A percentile compares a stretch with the other conserved stretches of the same genome.
Evolutionary conservation across 192 early-diverging fungal genomes (phyloP).

Genomic region (Entomortierella parvispora): DNA sequence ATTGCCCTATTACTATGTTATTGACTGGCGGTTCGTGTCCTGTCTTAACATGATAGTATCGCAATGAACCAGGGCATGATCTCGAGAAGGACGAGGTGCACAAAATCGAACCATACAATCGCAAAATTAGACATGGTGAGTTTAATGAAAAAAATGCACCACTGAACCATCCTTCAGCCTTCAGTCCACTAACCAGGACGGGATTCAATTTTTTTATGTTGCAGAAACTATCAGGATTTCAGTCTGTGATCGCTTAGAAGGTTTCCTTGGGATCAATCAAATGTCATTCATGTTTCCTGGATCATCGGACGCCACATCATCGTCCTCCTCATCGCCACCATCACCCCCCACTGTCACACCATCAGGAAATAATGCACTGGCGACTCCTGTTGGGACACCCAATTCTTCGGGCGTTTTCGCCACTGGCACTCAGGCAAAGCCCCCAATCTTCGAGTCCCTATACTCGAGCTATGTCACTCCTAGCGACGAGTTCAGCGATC

Average conservation of each 20-base stretch:
- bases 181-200: background rate
- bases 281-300: constrained; percentile 4
- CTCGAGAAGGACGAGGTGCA: constrained; percentile 42
- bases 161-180: background rate
- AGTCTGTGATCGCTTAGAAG: constrained; percentile 67
- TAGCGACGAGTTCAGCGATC: constrained; percentile 60
- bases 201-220: background rate
- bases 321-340: constrained; percentile 25
- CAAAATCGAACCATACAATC: constrained; percentile 65
- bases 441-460: constrained; percentile 50
- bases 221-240: constrained; percentile 69
- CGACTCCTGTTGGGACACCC: constrained; percentile 29
- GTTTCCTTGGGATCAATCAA: constrained; percentile 52
- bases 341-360: constrained; percentile 16
- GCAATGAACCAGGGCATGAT: constrained; percentile 73
- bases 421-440: constrained; percentile 15
- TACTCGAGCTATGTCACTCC: constrained; percentile 48
- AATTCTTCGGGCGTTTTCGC: constrained; percentile 16
- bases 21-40: background rate
- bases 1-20: background rate
- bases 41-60: constrained; percentile 45
- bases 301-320: constrained; percentile 10
- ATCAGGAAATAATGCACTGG: constrained; percentile 18
- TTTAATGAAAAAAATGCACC: background rate
- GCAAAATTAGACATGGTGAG: constrained; percentile 70